Evolutionary conservation across 1,139 yeast genomes (phyloP), one percentile per base, ranked within the genome.

Genomic region (Lodderomyces metapsilosis): DNA sequence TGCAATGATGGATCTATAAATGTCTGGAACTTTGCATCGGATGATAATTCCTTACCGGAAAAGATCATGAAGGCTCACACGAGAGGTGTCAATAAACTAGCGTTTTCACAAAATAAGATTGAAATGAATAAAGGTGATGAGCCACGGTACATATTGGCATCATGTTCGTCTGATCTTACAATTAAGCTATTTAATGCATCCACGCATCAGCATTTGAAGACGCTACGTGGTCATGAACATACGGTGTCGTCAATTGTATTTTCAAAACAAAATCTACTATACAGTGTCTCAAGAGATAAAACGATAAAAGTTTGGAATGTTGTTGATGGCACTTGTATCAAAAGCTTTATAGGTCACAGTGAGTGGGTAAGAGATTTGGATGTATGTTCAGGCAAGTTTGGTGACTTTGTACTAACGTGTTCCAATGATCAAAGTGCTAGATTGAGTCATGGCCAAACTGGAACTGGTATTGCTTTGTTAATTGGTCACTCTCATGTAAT

Each of bases 161-260:
- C 88, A 2, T 81, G 91, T 52, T 84, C 94, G 0, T 74, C 89
- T 0, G 98, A 91, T 59, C 63, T 88, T 42, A 69, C 80, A 15
- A 75, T 88, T 46, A 84, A 84, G 54, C 64, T 87, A 2, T 87
- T 92, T 89, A 84, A 80, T 52, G 73, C 77, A 1, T 61, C 71
- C 8, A 61, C 68, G 16, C 78, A 78, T 52, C 71, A 73, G 37
- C 82, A 84, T 39, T 60, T 81, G 2, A 71, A 88, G 37, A 82
- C 89, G 0, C 64, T 91, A 16, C 66, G 82, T 1, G 97, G 97
- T n/a, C 98, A 91, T 61, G 95, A 89, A 48, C 96, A 89, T 59
- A 82, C 94, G 2, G 81, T 91, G 0, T 85, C 95, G 0, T 69
- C 81, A 1, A 66, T 88, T 10, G 66, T 69, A 20, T 84, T 86